Evolutionary conservation across 345 rosid species (phyloP), one percentile per base, ranked within the genome.

Genomic region (Melaleuca quinquenervia): DNA sequence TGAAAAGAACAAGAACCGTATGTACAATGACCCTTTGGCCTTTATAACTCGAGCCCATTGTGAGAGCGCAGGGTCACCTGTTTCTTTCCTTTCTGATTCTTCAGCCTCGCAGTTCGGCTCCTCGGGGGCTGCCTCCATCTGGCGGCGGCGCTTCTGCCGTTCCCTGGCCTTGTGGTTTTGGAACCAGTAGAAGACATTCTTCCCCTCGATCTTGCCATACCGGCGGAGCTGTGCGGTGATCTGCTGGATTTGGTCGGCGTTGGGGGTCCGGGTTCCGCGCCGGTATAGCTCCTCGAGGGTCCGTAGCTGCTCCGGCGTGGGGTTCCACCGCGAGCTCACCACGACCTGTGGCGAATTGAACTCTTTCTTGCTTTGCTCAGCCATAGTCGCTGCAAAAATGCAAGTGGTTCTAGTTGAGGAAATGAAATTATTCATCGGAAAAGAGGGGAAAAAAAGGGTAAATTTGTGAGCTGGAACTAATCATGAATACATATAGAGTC

Each of bases 101-200:
- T 95, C 93, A 3, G 52, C 11, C 7, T 91, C 91, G 6, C 70
- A 89, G 22, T 52, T 84, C 4, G 64, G 85, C 6, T 91, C 90
- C 53, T 89, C 89, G 20, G 56, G 84, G 24, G 82, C 82, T 52
- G 92, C 92, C 86, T 97, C 98, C 96, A 95, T 91, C 86, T 96
- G 96, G 62, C 98, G 95, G 62, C 98, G 93, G 2, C 97, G 94
- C 87, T 94, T 95, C 83, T 93, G 98, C 29, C 98, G 91, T 58
- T 96, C 98, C 50, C 99, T 92, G 11, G 99, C 98, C 92, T 97
- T 97, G 89, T 97, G 99, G 87, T 97, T 97, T 86, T 97, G 99
- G 82, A 97, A 97, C 99, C 99, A 96, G 90, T 96, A 96, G 87
- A 96, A 96, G 44, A 96, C 98, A 83, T 96, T 96, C 88, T 96